Conservation (phyloP, 352 stramenopile species). For the Phytophthora litchii region DNA sequence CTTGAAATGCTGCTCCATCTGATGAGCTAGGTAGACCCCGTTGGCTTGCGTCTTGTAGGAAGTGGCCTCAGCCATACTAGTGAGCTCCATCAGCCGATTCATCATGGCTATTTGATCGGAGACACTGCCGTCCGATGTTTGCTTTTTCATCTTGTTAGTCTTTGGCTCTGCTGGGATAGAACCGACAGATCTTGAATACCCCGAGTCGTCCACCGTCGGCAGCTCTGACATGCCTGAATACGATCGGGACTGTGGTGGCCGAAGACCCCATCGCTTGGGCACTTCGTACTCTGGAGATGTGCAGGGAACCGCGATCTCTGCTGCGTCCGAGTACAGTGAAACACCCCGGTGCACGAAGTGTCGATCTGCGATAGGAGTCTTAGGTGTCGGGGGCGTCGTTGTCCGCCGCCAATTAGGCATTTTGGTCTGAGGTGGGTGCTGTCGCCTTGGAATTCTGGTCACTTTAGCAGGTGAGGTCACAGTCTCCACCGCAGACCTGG, state of each 20-base stretch:
- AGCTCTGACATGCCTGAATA: conserved; percentile 18
- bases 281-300: conserved; percentile 31
- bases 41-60: conserved; percentile 39
- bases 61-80: conserved; percentile 37
- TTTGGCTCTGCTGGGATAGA: conserved; percentile 17
- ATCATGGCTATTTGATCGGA: conserved; percentile 25
- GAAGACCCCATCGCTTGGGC: conserved; percentile 11
- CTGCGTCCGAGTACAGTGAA: conserved; percentile 7
- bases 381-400: conserved; percentile 8
- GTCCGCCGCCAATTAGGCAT: background rate
- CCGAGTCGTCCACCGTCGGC: conserved; percentile 3
- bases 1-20: conserved; percentile 31
- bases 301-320: conserved; percentile 15
- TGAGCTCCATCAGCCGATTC: conserved; percentile 32
- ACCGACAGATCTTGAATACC: conserved; percentile 21
- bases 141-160: conserved; percentile 14
- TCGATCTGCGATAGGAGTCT: conserved; percentile 1
- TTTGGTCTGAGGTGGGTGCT: conserved; percentile 6
- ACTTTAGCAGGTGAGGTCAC: background rate
- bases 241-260: conserved; percentile 12
- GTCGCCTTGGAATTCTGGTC: background rate
- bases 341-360: conserved; percentile 23
- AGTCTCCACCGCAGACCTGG: conserved; percentile 1
- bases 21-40: conserved; percentile 36
- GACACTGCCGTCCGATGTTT: conserved; percentile 2